A percentile compares a stretch with the other conserved stretches of the same genome.
phyloP scores from a whole-genome alignment of 2,329 filamentous ascomycete species.

The Botrytis sinoallii region DNA sequence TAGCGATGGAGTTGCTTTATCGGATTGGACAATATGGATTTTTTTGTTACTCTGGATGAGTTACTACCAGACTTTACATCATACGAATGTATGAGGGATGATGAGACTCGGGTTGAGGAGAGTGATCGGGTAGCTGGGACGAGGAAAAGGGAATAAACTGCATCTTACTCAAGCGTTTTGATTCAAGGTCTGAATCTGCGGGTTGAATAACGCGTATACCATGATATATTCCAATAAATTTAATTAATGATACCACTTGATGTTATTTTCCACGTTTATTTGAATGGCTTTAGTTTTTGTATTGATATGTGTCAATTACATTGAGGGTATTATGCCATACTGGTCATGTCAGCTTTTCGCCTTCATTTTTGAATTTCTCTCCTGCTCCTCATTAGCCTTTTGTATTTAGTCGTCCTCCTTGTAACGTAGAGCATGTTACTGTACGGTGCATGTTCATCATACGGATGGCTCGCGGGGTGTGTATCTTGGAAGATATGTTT shows the following conservation, averaged over 20 bases:
- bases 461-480: too few species aligned
- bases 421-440: neutral
- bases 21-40: neutral
- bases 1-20: slow-evolving; percentile 30
- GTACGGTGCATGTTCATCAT: neutral
- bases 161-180: neutral
- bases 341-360: neutral
- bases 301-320: neutral
- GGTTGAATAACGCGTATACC: neutral
- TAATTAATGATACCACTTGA: slow-evolving; percentile 9
- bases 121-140: neutral
- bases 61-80: neutral
- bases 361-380: neutral
- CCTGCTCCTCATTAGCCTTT: neutral
- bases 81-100: neutral
- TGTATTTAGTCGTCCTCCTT: neutral
- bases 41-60: neutral
- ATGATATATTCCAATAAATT: neutral
- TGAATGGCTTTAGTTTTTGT: neutral
- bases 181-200: neutral
- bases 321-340: neutral
- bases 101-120: neutral
- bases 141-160: neutral
- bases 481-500: neutral
- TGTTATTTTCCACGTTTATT: neutral